Evolutionary conservation across 495 filamentous ascomycete species (phyloP).

Genomic region (Penicillium nucicola): DNA sequence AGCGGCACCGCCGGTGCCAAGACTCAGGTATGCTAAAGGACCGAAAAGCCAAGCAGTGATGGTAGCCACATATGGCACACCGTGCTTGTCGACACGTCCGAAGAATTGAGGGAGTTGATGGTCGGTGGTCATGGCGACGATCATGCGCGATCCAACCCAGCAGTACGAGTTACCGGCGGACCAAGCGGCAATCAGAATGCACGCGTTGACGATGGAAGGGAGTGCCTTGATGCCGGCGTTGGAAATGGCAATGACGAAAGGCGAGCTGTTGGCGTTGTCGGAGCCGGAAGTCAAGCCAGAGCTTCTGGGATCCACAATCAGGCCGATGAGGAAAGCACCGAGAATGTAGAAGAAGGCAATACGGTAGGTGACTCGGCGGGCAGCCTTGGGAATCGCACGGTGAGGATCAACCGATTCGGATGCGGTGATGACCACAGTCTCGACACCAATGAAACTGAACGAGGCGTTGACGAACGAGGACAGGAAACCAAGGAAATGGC

Average conservation of each 20-base stretch:
- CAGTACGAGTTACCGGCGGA: constrained; percentile 62
- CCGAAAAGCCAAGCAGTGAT: constrained; percentile 31
- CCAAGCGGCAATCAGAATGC: constrained; percentile 63
- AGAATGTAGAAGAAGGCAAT: constrained; percentile 78
- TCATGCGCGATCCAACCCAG: constrained; percentile 38
- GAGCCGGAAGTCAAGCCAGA: constrained; percentile 49
- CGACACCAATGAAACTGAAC: constrained; percentile 57
- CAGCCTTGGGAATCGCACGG: constrained; percentile 72
- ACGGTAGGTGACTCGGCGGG: constrained; percentile 81
- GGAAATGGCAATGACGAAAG: constrained; percentile 58
- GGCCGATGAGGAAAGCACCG: constrained; percentile 53
- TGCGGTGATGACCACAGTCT: constrained; percentile 74
- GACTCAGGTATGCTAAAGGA: constrained; percentile 32
- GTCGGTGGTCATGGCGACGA: constrained; percentile 36
- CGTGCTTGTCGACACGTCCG: constrained; percentile 28
- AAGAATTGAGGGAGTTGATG: constrained; percentile 34
- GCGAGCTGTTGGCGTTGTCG: constrained; percentile 42
- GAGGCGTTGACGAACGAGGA: constrained; percentile 46
- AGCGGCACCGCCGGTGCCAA: constrained; percentile 40
- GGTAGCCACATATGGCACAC: constrained; percentile 36
- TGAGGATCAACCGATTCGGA: constrained; percentile 80
- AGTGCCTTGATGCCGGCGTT: constrained; percentile 64
- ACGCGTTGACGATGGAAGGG: constrained; percentile 73
- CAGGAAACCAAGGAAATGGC: constrained; percentile 44
- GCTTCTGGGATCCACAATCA: constrained; percentile 48